These are phyloP conservation scores for Cyclotella kingstonii DNA, from an alignment of 108 stramenopile genomes.

Conservation along the genomic window DNA sequence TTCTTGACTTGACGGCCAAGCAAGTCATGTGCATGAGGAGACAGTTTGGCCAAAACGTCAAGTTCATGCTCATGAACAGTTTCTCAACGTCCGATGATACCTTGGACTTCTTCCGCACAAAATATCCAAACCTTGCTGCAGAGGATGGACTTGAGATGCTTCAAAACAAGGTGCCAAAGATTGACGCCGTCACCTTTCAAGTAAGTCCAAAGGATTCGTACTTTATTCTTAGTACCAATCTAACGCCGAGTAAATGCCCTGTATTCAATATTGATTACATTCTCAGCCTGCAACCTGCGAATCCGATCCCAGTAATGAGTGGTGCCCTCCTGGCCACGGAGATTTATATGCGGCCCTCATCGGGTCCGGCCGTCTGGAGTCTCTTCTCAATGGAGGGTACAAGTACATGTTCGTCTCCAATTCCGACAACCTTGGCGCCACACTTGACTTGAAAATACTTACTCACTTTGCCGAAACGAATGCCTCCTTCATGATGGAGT, in stretches of 20 bases:
- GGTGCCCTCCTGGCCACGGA: slow-evolving; percentile 99
- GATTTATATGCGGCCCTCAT: slow-evolving; percentile 98
- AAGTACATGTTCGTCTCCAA: slow-evolving; percentile 99
- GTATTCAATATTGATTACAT: no score
- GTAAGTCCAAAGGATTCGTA: slow-evolving; percentile 37
- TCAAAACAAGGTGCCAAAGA: slow-evolving; percentile 98
- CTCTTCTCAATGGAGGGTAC: slow-evolving; percentile 90
- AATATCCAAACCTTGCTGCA: slow-evolving; percentile 81
- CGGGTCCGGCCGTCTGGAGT: slow-evolving; percentile 93
- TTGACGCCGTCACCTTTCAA: slow-evolving; percentile 87
- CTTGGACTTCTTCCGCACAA: slow-evolving; percentile 81
- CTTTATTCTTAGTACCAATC: no score
- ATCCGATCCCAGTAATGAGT: slow-evolving; percentile 87
- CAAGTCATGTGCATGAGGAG: slow-evolving; percentile 95
- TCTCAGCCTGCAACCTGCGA: slow-evolving; percentile 76
- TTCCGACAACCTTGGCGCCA: slow-evolving; percentile 99
- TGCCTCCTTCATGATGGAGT: slow-evolving; percentile 98
- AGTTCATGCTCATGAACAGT: slow-evolving; percentile 99
- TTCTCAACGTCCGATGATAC: slow-evolving; percentile 98
- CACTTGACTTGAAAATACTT: slow-evolving; percentile 91
- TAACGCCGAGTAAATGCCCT: no score
- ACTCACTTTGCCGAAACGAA: slow-evolving; percentile 91
- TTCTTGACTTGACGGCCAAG: slow-evolving; percentile 98
- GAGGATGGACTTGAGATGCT: slow-evolving; percentile 98
- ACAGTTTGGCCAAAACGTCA: slow-evolving; percentile 88